Conservation (phyloP, 2,329 filamentous ascomycete genomes). For the Truncatella angustata region DNA sequence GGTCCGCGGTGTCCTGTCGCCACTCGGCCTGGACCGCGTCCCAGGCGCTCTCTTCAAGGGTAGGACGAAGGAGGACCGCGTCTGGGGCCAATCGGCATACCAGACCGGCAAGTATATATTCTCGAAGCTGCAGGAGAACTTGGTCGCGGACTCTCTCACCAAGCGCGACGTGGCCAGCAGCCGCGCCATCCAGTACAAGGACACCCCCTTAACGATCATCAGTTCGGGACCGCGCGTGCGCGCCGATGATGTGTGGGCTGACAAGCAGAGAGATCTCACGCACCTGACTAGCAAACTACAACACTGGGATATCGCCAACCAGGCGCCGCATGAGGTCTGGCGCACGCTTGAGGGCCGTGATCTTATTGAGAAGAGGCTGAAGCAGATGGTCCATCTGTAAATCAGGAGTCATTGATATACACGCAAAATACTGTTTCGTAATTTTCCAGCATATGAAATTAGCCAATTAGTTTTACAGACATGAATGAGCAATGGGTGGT, state of each 20-base stretch:
- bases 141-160: constrained; percentile 82
- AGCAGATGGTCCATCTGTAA: constrained; percentile 55
- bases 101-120: constrained; percentile 84
- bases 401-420: too few relatives aligned
- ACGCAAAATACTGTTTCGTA: too few relatives aligned
- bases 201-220: constrained; percentile 75
- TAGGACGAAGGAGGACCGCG: constrained; percentile 76
- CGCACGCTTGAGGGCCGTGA: constrained; percentile 67
- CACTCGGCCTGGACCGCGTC: constrained; percentile 79
- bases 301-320: constrained; percentile 82
- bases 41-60: constrained; percentile 79
- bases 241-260: constrained; percentile 70
- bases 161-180: constrained; percentile 79
- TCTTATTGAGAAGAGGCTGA: constrained; percentile 76
- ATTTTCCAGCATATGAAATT: too few relatives aligned
- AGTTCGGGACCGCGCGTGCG: constrained; percentile 75
- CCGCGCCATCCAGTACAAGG: constrained; percentile 72
- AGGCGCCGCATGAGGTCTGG: constrained; percentile 88
- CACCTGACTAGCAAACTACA: constrained; percentile 75
- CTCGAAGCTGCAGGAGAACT: constrained; percentile 86
- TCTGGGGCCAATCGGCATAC: constrained; percentile 77
- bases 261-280: constrained; percentile 81
- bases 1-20: constrained; percentile 81
- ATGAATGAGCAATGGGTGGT: too few relatives aligned
- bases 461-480: too few relatives aligned